A percentile compares a stretch with the other conserved stretches of the same genome.
Conservation (phyloP, 139 green algal species). For the Mesotaenium endlicherianum region DNA sequence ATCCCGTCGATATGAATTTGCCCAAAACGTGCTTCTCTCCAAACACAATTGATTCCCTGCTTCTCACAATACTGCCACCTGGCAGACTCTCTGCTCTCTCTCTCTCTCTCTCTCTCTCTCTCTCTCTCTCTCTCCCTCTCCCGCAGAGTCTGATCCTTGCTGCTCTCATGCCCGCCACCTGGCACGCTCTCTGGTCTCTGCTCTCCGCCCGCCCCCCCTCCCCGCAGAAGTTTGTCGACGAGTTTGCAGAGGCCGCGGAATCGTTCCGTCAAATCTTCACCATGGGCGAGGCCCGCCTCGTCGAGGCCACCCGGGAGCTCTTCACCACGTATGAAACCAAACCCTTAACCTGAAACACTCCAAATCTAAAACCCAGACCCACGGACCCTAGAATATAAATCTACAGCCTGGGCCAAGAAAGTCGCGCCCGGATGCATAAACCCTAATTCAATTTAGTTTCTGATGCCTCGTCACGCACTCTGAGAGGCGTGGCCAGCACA, state of each 20-base stretch:
- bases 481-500: too few species aligned
- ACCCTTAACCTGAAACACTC: too few species aligned
- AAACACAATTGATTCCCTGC: not conserved
- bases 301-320: slow-evolving; percentile 2
- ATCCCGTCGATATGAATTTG: too few species aligned
- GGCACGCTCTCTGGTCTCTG: too few species aligned
- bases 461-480: too few species aligned
- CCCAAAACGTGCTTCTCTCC: too few species aligned
- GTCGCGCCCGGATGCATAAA: too few species aligned
- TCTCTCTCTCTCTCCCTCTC: too few species aligned
- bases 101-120: not conserved
- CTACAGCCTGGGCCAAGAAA: too few species aligned
- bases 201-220: not conserved
- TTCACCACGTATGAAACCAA: slow-evolving; percentile 23
- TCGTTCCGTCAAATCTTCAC: slow-evolving; percentile 42
- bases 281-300: slow-evolving; percentile 28
- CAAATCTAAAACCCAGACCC: too few species aligned
- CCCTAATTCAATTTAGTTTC: too few species aligned
- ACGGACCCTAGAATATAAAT: too few species aligned
- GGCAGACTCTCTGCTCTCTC: not conserved
- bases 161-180: not conserved
- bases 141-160: not conserved
- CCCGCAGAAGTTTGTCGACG: slow-evolving; percentile 27
- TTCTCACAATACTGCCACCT: not conserved
- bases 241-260: slow-evolving; percentile 12